Evolutionary conservation across 108 stramenopile species (phyloP).

Genomic region (Aurantiochytrium sp.): DNA sequence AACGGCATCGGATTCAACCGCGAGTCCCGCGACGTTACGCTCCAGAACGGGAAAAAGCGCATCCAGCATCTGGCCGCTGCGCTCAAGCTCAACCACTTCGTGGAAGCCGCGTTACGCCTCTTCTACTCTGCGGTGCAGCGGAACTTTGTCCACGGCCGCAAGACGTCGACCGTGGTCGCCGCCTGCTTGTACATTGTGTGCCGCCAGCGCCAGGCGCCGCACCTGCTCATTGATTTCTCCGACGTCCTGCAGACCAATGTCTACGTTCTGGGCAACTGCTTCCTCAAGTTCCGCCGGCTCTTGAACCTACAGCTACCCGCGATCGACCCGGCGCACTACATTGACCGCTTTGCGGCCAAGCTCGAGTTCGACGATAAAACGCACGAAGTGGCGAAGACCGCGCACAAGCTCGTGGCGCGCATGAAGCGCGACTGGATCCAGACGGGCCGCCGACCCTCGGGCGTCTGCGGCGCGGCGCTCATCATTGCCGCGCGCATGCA

Average conservation of each 20-base stretch:
- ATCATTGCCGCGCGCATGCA: constrained; percentile 89
- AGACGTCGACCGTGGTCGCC: constrained; percentile 83
- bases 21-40: constrained; percentile 80
- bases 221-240: constrained; percentile 96
- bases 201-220: constrained; percentile 88
- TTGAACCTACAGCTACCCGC: constrained; percentile 84
- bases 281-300: constrained; percentile 83
- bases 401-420: constrained; percentile 79
- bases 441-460: constrained; percentile 89
- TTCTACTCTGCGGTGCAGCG: constrained; percentile 88
- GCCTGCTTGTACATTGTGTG: constrained; percentile 96
- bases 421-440: constrained; percentile 99
- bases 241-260: constrained; percentile 96
- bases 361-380: constrained; percentile 86
- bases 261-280: constrained; percentile 90
- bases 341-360: constrained; percentile 94
- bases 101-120: constrained; percentile 83
- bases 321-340: constrained; percentile 94
- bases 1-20: constrained; percentile 65
- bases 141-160: constrained; percentile 86
- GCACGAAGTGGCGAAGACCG: constrained; percentile 76
- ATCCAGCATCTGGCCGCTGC: constrained; percentile 67
- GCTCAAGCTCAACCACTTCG: constrained; percentile 73
- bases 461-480: constrained; percentile 92
- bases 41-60: constrained; percentile 73